Percentiles rank a stretch among this genome's conserved stretches.
phyloP scores from a whole-genome alignment of 805 yeast species.

The Barnettozyma botsteinii region DNA sequence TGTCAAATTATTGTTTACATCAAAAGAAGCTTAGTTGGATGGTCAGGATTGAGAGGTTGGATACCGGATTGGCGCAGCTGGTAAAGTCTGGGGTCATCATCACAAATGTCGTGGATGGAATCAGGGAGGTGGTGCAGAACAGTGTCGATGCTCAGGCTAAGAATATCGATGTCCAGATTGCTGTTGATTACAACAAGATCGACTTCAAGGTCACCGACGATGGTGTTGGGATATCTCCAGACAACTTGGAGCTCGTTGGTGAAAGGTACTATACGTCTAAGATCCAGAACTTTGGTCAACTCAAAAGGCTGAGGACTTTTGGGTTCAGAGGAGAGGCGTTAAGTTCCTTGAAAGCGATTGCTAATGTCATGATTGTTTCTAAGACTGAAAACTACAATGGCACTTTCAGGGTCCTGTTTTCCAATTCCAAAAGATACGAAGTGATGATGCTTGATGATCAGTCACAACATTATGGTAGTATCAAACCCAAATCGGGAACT shows the following conservation, averaged over 20 bases:
- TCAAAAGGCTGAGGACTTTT: constrained; percentile 36
- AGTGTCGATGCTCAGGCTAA: constrained; percentile 49
- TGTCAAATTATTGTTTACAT: neutral
- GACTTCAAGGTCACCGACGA: constrained; percentile 47
- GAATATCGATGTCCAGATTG: constrained; percentile 26
- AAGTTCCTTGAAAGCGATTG: constrained; percentile 43
- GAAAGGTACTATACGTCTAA: constrained; percentile 52
- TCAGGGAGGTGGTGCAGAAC: constrained; percentile 49
- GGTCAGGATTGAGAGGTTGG: constrained; percentile 2
- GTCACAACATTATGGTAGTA: constrained; percentile 1
- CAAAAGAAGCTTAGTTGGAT: neutral
- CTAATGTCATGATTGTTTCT: constrained; percentile 44
- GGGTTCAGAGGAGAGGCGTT: constrained; percentile 79
- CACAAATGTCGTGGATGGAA: constrained; percentile 33
- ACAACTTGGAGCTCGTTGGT: constrained; percentile 44
- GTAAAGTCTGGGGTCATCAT: constrained; percentile 25
- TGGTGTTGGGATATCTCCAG: constrained; percentile 60
- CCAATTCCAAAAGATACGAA: constrained; percentile 3
- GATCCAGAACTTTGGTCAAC: constrained; percentile 30
- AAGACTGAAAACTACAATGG: constrained; percentile 29
- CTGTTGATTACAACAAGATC: constrained; percentile 32
- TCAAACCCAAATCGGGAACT: constrained; percentile 33
- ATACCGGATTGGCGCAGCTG: constrained; percentile 5
- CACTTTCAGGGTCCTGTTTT: constrained; percentile 19
- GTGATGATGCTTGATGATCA: constrained; percentile 8